Evolutionary conservation across 495 filamentous ascomycete species (phyloP).

Genomic region (Hypomontagnella submonticulosa): DNA sequence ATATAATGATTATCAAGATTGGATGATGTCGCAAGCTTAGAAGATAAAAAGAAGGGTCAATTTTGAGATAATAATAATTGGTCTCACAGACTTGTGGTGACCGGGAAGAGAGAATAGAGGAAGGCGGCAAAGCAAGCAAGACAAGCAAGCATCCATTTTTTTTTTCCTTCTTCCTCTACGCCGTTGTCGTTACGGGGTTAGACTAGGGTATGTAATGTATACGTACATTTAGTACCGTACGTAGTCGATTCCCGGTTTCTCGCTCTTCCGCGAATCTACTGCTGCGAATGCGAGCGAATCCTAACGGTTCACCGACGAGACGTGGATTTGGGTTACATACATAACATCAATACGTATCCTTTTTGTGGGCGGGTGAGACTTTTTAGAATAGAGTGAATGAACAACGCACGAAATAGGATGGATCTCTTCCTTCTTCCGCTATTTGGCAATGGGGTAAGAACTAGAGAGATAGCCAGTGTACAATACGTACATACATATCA

Average conservation of each 20-base stretch:
- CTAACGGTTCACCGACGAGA: constrained; percentile 32
- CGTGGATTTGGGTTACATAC: constrained; percentile 30
- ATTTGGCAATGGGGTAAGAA: constrained; percentile 3
- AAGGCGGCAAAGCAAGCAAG: too few species aligned
- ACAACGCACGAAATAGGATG: constrained; percentile 39
- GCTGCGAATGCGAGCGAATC: constrained; percentile 3
- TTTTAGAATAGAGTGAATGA: constrained; percentile 8
- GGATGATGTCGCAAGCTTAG: too few species aligned
- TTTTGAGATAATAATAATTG: too few species aligned
- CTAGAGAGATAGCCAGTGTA: too few species aligned
- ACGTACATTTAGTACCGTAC: constrained; percentile 9
- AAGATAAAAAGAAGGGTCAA: too few species aligned
- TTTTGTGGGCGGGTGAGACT: constrained; percentile 8
- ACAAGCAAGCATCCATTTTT: background rate
- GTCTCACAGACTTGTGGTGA: too few species aligned
- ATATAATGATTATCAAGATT: too few species aligned
- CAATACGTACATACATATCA: constrained; percentile 4
- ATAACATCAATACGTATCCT: background rate
- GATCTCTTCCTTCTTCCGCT: constrained; percentile 19
- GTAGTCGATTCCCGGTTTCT: constrained; percentile 24
- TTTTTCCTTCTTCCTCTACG: constrained; percentile 1
- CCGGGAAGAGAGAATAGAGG: too few species aligned
- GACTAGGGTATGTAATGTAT: constrained; percentile 7
- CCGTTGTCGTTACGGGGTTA: background rate
- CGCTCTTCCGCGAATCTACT: constrained; percentile 2